Evolutionary conservation across 2,329 filamentous ascomycete genomes (phyloP), one percentile per base, ranked within the genome.

Genomic region (Alternaria brassicicola): DNA sequence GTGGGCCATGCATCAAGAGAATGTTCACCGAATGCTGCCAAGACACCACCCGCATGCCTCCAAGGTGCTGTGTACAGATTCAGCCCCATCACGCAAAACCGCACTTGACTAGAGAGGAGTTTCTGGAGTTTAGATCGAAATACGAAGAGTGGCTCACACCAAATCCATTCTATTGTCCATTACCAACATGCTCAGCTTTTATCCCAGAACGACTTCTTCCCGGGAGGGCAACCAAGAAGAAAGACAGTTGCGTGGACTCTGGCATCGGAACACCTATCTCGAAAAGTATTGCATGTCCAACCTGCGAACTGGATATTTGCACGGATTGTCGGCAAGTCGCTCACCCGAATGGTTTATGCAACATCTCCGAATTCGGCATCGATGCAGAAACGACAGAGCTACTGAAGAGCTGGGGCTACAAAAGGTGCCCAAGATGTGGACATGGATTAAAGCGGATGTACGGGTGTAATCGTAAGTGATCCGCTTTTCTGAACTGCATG

Each of bases 401-500:
- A 31, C 69, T 85, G 2, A 71, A 74, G 46, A 72, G 68, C 39
- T 82, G 78, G 72, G 78, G 80, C 3, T 81, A 83, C 67, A 84
- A 83, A 66, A 73, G 76, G 8, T 85, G 83, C 53, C 83, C 83
- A 0, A 79, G 79, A 52, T 85, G 83, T 59, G 73, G 76, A 1
- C 73, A 79, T n/a, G 82, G 79, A 8, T 69, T 84, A 15, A 76
- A 78, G 60, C 77, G 78, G 52, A 82, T 84, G 78, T 80, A 65
- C 57, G 83, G 83, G 6, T 85, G 83, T 63, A 67, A 69, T 31
- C 80, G 83, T 50, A 79, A 38, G 33, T 36, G 9, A 17, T 19
- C 8, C 2, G 15, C 33, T 17, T 38, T 4, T 21, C 10, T 9
- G 5, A 21, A 21, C 9, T 21, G 5, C 8, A 12, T 21, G 4